Evolutionary conservation across 1,139 yeast genomes (phyloP).

Genomic region (Pichia sp.): DNA sequence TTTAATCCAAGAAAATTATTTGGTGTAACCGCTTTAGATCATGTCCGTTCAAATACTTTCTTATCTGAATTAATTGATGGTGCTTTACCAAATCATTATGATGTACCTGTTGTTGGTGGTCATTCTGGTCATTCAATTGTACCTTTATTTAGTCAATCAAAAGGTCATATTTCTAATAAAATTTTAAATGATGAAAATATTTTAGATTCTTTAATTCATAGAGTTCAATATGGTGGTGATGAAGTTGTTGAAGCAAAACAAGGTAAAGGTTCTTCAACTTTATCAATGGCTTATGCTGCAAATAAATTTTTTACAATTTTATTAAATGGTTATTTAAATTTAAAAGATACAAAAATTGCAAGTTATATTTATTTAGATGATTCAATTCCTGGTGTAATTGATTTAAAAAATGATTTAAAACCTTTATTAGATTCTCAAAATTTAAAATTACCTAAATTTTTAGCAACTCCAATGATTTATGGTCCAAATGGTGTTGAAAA

Average conservation of each 20-base stretch:
- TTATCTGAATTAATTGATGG: conserved; percentile 38
- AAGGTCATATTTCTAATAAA: conserved; percentile 40
- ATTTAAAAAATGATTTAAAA: conserved; percentile 33
- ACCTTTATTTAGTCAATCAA: conserved; percentile 62
- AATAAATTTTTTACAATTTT: conserved; percentile 66
- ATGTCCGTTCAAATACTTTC: conserved; percentile 85
- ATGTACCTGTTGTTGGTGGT: conserved; percentile 89
- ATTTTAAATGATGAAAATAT: conserved; percentile 38
- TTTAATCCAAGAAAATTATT: conserved; percentile 77
- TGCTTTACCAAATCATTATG: conserved; percentile 35
- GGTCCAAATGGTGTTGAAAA: conserved; percentile 52
- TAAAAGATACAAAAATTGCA: conserved; percentile 36
- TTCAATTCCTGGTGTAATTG: conserved; percentile 37
- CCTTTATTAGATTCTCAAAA: conserved; percentile 35
- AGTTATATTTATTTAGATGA: conserved; percentile 45
- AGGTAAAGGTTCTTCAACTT: conserved; percentile 91
- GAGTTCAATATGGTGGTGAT: conserved; percentile 96
- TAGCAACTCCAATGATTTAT: conserved; percentile 60
- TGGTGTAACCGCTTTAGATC: conserved; percentile 91
- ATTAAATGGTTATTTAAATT: conserved; percentile 27
- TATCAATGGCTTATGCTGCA: conserved; percentile 97
- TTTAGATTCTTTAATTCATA: conserved; percentile 67
- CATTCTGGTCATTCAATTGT: conserved; percentile 95
- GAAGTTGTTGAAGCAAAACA: conserved; percentile 94
- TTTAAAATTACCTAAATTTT: conserved; percentile 23